phyloP scores from a whole-genome alignment of 768 basidiomycete genomes.

The Coprinellus micaceus region DNA sequence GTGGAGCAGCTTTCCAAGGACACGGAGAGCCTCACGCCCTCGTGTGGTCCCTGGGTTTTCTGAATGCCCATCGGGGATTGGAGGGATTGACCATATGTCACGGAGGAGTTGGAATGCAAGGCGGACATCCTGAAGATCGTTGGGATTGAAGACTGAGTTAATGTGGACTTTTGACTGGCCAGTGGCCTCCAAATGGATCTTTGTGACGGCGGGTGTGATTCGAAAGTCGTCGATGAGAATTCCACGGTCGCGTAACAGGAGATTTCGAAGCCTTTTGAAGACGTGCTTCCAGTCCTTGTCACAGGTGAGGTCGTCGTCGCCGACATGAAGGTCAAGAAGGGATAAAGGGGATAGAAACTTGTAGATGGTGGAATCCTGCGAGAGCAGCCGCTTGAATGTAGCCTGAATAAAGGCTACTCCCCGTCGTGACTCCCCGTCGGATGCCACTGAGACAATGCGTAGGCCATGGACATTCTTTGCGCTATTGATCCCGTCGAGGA shows the following conservation, averaged over 20 bases:
- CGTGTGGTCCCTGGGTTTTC: background rate
- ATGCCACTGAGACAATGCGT: slow-evolving; percentile 15
- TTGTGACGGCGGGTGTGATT: background rate
- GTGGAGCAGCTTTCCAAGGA: background rate
- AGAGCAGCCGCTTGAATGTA: background rate
- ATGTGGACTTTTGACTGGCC: slow-evolving; percentile 4
- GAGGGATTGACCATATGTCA: slow-evolving; percentile 8
- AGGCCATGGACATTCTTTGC: slow-evolving; percentile 5
- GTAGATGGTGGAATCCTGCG: background rate
- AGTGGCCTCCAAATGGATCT: slow-evolving; percentile 9
- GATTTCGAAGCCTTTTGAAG: slow-evolving; percentile 28
- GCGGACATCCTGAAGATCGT: slow-evolving; percentile 24
- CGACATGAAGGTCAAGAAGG: background rate
- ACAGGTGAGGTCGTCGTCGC: background rate
- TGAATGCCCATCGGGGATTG: slow-evolving; percentile 4
- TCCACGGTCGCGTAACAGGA: slow-evolving; percentile 14
- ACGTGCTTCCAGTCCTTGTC: slow-evolving; percentile 26
- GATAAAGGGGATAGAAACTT: background rate
- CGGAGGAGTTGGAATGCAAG: slow-evolving; percentile 20
- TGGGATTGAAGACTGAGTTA: slow-evolving; percentile 14
- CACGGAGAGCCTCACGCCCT: background rate
- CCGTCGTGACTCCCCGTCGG: slow-evolving; percentile 20
- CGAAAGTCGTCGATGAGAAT: background rate
- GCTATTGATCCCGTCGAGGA: slow-evolving; percentile 12
- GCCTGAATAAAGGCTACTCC: background rate